Base-by-base conservation (phyloP, 1,284 basidiomycete genomes). In the Coniophora puteana region DNA sequence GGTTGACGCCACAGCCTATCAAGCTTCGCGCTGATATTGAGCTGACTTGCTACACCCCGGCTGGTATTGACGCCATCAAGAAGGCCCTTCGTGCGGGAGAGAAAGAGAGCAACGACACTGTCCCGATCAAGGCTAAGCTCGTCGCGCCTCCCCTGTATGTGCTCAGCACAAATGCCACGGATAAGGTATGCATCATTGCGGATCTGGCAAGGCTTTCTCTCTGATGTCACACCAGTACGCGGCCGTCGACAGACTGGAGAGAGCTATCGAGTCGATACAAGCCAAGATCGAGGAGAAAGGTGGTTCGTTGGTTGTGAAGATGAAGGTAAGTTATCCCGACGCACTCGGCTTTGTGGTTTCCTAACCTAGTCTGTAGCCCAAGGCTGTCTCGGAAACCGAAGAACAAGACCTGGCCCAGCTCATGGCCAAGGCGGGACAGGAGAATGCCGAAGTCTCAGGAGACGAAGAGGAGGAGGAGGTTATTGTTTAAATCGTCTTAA, bases 21-120 rank as follows among this genome's bases (percentile, higher is more conserved):
- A 99, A 98, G 71, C 82, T 99, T 41, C 92, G 95, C 58, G 93
- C 96, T 16, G 96, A 99, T 68, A 88, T 99, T 50, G 94, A 99
- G 67, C 73, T 99, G 40, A 97, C 93, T 29, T 99, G 95, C 67
- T 99, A 97, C 66, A 89, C 88, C 5, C 94, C 93, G 45, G 83
- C 89, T 25, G 96, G 96, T n/a, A 99, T 99, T 59, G 93, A 97
- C 57, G 94, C 95, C 3, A 97, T 99, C 67, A 93, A 93, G 68
- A 84, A 83, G 41, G 95, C 96, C 0, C 74, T 99, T 32, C 76
- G 80, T 38, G 89, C 89, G 3, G 95, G 94, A 16, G 96, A 99
- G 65, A 74, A 72, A 36, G 78, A 91, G 48, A 90, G 90, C 57
- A 95, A 78, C 17, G 90, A 94, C 50, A 77, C 83, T 0, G 93